Base-by-base conservation (phyloP, 1,284 basidiomycete genomes). In the Sanghuangporus sanghuang region DNA sequence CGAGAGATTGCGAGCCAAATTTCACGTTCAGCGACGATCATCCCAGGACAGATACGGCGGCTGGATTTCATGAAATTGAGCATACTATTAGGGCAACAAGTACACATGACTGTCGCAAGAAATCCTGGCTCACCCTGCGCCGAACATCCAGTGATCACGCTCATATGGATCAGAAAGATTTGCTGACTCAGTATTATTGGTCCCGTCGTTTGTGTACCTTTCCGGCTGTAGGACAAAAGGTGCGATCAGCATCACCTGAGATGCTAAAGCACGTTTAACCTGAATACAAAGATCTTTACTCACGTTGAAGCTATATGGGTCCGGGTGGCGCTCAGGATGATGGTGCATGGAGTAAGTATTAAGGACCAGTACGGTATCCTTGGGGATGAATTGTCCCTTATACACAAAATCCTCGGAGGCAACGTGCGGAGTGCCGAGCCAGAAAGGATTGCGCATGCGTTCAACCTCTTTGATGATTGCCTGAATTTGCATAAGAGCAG, bases 71-170 rank as follows among this genome's bases (percentile, higher is more conserved):
- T 39, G 48, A 64, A 55, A 27, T 49, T 44, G 35, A 56, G 42
- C 12, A 68, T 69, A 52, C 7, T 32, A 46, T 16, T 68, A 46
- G 23, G 2, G 23, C 18, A 6, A 6, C 36, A 53, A 40, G 7
- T 27, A 11, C n/a, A n/a, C n/a, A 6, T 16, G 39, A 11, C 16
- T 18, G 27, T 57, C n/a, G 55, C 27, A 21, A 36, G 21, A 49
- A 12, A 53, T 32, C 9, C 38, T 46, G 8, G 46, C 72, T 42
- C 67, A 76, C 72, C 78, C 64, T 73, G 71, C 75, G 48, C 77
- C 77, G 59, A 79, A 80, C 57, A 74, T 71, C 76, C 76, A 81
- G 62, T 81, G 78, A 64, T 81, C 79, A 39, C 79, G 73, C 60
- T 77, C 71, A 68, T 75, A 72, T 2, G 75, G 70, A 64, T 81